phyloP scores from a whole-genome alignment of 2,329 filamentous ascomycete genomes.

The Blastomyces silverae region DNA sequence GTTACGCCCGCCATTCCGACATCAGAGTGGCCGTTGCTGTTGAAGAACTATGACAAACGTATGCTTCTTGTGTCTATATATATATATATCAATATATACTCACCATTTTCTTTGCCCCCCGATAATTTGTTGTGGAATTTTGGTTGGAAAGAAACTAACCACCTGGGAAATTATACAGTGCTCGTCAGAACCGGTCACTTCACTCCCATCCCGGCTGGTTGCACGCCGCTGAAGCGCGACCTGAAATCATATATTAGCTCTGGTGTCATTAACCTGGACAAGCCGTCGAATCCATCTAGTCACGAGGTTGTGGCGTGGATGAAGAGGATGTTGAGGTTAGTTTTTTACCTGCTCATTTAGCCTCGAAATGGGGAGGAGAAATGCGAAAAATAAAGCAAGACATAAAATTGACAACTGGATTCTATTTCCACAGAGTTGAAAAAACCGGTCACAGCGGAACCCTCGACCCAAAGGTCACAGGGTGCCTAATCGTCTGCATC shows the following conservation, averaged over 20 bases:
- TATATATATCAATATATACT: conserved; percentile 6
- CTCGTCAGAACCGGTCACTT: conserved; percentile 92
- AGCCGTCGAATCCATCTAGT: conserved; percentile 93
- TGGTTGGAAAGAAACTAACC: conserved; percentile 14
- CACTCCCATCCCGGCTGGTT: conserved; percentile 90
- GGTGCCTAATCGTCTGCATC: conserved; percentile 89
- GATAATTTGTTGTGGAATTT: conserved; percentile 9
- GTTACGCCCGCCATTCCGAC: conserved; percentile 71
- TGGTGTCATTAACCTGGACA: conserved; percentile 97
- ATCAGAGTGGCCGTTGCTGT: conserved; percentile 82
- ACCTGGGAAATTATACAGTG: conserved; percentile 48
- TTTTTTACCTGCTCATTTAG: not conserved
- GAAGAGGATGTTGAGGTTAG: conserved; percentile 87
- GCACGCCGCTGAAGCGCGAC: conserved; percentile 84
- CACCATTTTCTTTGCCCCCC: conserved; percentile 7
- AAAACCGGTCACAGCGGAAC: conserved; percentile 98
- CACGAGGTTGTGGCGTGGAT: conserved; percentile 99
- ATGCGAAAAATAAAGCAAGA: not conserved
- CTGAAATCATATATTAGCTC: conserved; percentile 95
- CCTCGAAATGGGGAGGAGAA: conserved; percentile 12
- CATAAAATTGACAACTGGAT: conserved; percentile 9
- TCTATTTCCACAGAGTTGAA: conserved; percentile 56
- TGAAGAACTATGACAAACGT: conserved; percentile 95
- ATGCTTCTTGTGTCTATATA: conserved; percentile 37
- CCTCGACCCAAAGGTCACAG: conserved; percentile 95